phyloP scores from a whole-genome alignment of 2,329 filamentous ascomycete species.

The Lojkania enalia region DNA sequence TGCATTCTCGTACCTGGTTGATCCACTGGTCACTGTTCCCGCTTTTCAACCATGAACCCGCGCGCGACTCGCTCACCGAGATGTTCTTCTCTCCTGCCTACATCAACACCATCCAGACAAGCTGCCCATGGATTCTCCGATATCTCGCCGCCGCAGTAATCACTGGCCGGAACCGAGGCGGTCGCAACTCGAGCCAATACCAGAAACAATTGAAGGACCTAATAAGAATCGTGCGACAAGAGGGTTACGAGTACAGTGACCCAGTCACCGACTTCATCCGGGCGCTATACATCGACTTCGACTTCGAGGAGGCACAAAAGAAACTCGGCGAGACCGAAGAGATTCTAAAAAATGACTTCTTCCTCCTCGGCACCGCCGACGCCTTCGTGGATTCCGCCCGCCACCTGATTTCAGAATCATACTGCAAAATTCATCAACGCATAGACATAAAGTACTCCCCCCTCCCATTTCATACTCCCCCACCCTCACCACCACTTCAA shows the following conservation, averaged over 20 bases:
- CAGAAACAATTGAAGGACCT: constrained; percentile 99
- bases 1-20: constrained; percentile 94
- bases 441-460: constrained; percentile 84
- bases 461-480: no score
- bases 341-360: constrained; percentile 92
- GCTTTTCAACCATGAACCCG: constrained; percentile 95
- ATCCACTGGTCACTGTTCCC: constrained; percentile 99
- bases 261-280: constrained; percentile 96
- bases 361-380: constrained; percentile 82
- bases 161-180: constrained; percentile 72
- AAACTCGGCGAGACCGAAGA: constrained; percentile 86
- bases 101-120: constrained; percentile 99
- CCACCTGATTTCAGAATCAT: constrained; percentile 96
- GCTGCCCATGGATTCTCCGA: constrained; percentile 92
- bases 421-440: constrained; percentile 99
- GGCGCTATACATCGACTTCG: constrained; percentile 93
- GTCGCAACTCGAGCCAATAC: constrained; percentile 81
- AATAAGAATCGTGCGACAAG: constrained; percentile 91
- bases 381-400: constrained; percentile 90
- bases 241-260: constrained; percentile 96
- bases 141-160: constrained; percentile 95
- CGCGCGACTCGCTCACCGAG: constrained; percentile 88
- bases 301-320: constrained; percentile 94
- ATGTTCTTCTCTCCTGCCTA: constrained; percentile 96
- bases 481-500: constrained; percentile 1